Percentiles rank a stretch among this genome's conserved stretches.
Evolutionary conservation across 495 filamentous ascomycete genomes (phyloP).

Genomic region (Daldinia loculata): DNA sequence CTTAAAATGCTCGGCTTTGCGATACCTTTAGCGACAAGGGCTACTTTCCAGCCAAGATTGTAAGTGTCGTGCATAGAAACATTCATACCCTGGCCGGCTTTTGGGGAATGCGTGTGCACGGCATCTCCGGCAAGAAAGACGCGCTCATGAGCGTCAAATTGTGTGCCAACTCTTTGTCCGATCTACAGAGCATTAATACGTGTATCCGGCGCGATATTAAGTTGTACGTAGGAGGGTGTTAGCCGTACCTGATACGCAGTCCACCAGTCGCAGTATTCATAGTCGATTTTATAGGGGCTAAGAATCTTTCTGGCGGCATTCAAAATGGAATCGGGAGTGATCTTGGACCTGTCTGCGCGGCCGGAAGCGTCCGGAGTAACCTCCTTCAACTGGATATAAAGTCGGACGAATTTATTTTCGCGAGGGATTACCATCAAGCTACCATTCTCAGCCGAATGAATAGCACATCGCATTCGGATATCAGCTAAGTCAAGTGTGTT

Average conservation of each 20-base stretch:
- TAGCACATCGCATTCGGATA: constrained; percentile 71
- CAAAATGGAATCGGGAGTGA: constrained; percentile 66
- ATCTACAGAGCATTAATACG: constrained; percentile 52
- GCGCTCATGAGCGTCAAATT: constrained; percentile 67
- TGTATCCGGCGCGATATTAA: not conserved
- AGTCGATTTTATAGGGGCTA: constrained; percentile 67
- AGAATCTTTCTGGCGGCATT: constrained; percentile 67
- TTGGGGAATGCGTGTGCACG: constrained; percentile 71
- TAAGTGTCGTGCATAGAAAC: constrained; percentile 72
- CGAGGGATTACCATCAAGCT: constrained; percentile 75
- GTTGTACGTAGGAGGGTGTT: constrained; percentile 42
- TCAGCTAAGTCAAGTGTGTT: constrained; percentile 63
- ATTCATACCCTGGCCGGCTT: constrained; percentile 83
- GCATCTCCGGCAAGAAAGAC: constrained; percentile 73
- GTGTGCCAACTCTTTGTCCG: constrained; percentile 74
- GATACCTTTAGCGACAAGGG: constrained; percentile 64
- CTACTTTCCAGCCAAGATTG: constrained; percentile 81
- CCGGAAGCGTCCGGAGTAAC: constrained; percentile 60
- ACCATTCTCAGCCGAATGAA: constrained; percentile 70
- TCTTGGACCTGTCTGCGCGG: constrained; percentile 61
- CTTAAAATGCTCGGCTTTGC: constrained; percentile 63
- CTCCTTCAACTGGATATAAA: constrained; percentile 76
- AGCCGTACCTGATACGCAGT: constrained; percentile 68
- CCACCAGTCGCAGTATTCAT: constrained; percentile 73
- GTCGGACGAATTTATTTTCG: constrained; percentile 70